phyloP scores from a whole-genome alignment of 1,284 basidiomycete species.

The Acaromyces ingoldii region DNA sequence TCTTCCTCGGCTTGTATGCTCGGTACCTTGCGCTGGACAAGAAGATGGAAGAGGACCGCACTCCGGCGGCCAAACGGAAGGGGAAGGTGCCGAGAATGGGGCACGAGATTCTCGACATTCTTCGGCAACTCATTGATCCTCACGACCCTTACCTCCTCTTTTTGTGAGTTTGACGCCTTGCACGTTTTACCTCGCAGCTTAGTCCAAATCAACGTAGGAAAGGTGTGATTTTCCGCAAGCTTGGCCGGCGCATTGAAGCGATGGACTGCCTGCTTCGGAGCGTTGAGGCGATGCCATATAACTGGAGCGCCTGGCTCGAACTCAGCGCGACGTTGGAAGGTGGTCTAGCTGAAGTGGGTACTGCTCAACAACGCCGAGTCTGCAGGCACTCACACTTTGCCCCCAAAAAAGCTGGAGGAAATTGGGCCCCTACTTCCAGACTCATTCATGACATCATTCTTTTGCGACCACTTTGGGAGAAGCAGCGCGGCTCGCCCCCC shows the following conservation, averaged over 20 bases:
- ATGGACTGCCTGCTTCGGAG: conserved; percentile 75
- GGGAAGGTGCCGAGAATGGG: conserved; percentile 23
- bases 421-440: conserved; percentile 64
- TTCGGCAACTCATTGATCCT: conserved; percentile 37
- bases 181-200: neutral
- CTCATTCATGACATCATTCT: conserved; percentile 71
- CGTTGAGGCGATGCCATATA: conserved; percentile 79
- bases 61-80: conserved; percentile 21
- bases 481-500: conserved; percentile 62
- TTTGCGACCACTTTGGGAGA: conserved; percentile 81
- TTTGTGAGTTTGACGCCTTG: conserved; percentile 14
- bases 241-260: conserved; percentile 60
- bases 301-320: conserved; percentile 82
- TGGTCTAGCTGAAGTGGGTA: conserved; percentile 7
- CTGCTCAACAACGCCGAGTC: neutral
- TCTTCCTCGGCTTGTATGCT: conserved; percentile 74
- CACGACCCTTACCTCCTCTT: conserved; percentile 41
- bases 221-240: conserved; percentile 44
- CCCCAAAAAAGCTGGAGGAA: conserved; percentile 14
- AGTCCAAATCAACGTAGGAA: conserved; percentile 11
- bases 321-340: conserved; percentile 40
- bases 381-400: neutral
- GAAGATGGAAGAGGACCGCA: neutral
- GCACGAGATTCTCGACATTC: conserved; percentile 25
- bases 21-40: conserved; percentile 62